phyloP scores from a whole-genome alignment of 805 yeast species.

The Candida saitoana region DNA sequence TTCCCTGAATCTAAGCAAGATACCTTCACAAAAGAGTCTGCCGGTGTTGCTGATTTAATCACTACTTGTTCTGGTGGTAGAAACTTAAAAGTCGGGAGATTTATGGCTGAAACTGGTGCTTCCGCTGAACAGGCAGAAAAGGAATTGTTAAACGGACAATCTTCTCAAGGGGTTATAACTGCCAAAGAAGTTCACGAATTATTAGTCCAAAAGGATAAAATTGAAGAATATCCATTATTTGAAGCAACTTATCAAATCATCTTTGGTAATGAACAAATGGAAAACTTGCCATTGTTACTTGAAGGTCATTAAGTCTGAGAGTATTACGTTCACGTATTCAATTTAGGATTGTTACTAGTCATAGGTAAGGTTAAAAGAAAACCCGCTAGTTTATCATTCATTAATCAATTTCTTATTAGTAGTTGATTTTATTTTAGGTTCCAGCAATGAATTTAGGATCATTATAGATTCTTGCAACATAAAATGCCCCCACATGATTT shows the following conservation, averaged over 20 bases:
- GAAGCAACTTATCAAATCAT: constrained; percentile 44
- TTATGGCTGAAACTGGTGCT: constrained; percentile 41
- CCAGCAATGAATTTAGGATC: too few relatives aligned
- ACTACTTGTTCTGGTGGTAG: constrained; percentile 47
- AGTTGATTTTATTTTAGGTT: too few relatives aligned
- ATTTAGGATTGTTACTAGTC: too few relatives aligned
- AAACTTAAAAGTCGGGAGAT: constrained; percentile 44
- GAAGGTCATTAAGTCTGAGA: constrained; percentile 19
- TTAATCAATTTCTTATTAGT: too few relatives aligned
- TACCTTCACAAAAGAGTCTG: constrained; percentile 43
- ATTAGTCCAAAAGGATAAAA: constrained; percentile 30
- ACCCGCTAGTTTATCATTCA: too few relatives aligned
- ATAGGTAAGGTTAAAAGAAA: too few relatives aligned
- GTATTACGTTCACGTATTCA: too few relatives aligned
- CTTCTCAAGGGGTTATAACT: constrained; percentile 45
- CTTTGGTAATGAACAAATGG: constrained; percentile 37
- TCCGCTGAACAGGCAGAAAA: constrained; percentile 42
- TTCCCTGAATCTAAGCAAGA: constrained; percentile 34
- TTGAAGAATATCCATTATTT: constrained; percentile 40
- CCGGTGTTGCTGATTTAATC: constrained; percentile 47
- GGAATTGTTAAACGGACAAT: constrained; percentile 42
- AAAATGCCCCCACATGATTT: too few relatives aligned
- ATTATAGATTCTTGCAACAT: too few relatives aligned
- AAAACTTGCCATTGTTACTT: constrained; percentile 39
- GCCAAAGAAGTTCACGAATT: constrained; percentile 46